A percentile compares a stretch with the other conserved stretches of the same genome.
Evolutionary conservation across 2,329 filamentous ascomycete genomes (phyloP).

Genomic region (Raffaelea deltoideospora): DNA sequence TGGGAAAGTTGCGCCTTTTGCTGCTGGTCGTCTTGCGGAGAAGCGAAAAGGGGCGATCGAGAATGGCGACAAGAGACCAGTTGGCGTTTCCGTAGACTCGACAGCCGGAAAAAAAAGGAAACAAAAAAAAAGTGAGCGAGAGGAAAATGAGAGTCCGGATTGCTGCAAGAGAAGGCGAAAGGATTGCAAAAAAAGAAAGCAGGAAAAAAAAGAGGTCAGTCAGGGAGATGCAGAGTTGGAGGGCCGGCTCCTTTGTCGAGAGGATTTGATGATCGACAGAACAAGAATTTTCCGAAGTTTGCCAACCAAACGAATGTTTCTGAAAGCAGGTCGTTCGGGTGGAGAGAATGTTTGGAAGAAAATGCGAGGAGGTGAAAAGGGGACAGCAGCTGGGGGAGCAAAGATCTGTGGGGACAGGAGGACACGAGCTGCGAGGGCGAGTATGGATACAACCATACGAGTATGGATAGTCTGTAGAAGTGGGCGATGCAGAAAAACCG

Average conservation of each 20-base stretch:
- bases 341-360: conserved; percentile 3
- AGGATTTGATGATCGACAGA: conserved; percentile 20
- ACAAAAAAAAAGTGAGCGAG: conserved; percentile 1
- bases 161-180: background rate
- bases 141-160: background rate
- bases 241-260: conserved; percentile 18
- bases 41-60: background rate
- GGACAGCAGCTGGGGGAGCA: too few species aligned
- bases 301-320: conserved; percentile 14
- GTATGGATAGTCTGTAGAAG: background rate
- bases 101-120: background rate
- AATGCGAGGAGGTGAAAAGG: conserved; percentile 14
- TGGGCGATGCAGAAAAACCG: background rate
- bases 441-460: too few species aligned
- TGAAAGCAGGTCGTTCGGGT: conserved; percentile 7
- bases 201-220: conserved; percentile 15
- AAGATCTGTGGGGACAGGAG: background rate
- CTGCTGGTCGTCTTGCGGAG: too few species aligned
- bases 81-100: background rate
- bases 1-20: too few species aligned
- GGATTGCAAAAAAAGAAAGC: background rate
- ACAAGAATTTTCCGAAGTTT: conserved; percentile 14
- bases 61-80: background rate
- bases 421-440: background rate
- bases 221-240: too few species aligned